These are phyloP conservation scores for Byssothecium circinans DNA, from an alignment of 2,329 filamentous ascomycete species.

Conservation along the genomic window DNA sequence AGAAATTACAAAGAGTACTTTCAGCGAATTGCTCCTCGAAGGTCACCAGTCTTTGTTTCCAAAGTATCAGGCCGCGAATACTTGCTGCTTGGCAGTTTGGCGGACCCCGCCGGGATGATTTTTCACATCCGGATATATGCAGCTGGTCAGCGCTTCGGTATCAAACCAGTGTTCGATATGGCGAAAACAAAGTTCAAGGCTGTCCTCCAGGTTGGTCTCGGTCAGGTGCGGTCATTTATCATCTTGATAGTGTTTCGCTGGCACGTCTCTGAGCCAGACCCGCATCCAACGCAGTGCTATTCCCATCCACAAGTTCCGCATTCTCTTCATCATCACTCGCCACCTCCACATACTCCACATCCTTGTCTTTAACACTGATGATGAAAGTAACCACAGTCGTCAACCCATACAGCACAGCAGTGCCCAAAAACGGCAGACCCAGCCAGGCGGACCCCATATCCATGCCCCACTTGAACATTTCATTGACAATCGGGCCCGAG, in stretches of 20 bases:
- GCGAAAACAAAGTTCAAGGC: too few species aligned
- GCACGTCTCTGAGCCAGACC: conserved; percentile 6
- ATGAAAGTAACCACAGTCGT: conserved; percentile 32
- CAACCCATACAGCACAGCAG: conserved; percentile 25
- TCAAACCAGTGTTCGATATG: too few species aligned
- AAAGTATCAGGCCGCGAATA: too few species aligned
- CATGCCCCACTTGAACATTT: conserved; percentile 51
- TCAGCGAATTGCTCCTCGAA: too few species aligned
- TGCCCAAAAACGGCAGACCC: conserved; percentile 48
- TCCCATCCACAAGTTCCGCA: conserved; percentile 8
- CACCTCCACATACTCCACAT: conserved; percentile 22
- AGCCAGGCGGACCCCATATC: conserved; percentile 51
- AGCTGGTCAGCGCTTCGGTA: too few species aligned
- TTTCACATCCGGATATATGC: too few species aligned
- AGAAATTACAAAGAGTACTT: too few species aligned
- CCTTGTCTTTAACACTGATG: conserved; percentile 28
- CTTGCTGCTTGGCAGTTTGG: too few species aligned
- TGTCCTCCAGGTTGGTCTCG: too few species aligned
- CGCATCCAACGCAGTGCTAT: conserved; percentile 17
- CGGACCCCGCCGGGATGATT: too few species aligned
- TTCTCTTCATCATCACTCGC: conserved; percentile 19
- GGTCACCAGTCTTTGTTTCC: too few species aligned
- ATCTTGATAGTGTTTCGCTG: not conserved
- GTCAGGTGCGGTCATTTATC: too few species aligned
- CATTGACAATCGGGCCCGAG: conserved; percentile 51